Conservation (phyloP, 164 flowering plant species). For the Nelumbo lutea region DNA sequence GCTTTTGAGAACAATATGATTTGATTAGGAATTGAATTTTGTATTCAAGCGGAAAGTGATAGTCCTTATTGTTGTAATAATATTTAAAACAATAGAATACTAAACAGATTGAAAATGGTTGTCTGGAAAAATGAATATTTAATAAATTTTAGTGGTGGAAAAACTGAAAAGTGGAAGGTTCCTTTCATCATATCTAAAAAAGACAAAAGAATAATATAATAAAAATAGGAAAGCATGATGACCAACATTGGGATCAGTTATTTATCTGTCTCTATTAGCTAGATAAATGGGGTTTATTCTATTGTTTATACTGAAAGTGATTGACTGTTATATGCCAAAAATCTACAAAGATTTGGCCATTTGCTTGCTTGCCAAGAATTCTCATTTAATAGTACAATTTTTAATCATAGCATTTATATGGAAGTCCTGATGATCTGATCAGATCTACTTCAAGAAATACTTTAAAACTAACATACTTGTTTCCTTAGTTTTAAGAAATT, state of each 20-base stretch:
- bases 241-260: slow-evolving; percentile 28
- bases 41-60: slow-evolving; percentile 2
- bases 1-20: not conserved
- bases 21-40: not conserved
- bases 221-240: slow-evolving; percentile 11
- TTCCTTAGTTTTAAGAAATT: too few species aligned
- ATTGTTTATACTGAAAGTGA: slow-evolving; percentile 28
- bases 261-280: slow-evolving; percentile 12
- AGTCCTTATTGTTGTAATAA: slow-evolving; percentile 10
- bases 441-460: too few species aligned
- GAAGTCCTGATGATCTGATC: too few species aligned
- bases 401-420: too few species aligned
- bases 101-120: not conserved
- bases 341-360: slow-evolving; percentile 23
- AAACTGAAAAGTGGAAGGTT: slow-evolving; percentile 11
- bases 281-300: not conserved
- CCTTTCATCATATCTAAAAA: slow-evolving; percentile 3
- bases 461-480: too few species aligned
- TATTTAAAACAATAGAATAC: not conserved
- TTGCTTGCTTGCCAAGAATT: not conserved
- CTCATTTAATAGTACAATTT: too few species aligned
- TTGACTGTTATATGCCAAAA: slow-evolving; percentile 12
- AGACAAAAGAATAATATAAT: slow-evolving; percentile 13
- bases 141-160: slow-evolving; percentile 11
- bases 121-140: slow-evolving; percentile 5